Percentiles rank a stretch among this genome's conserved stretches.
phyloP scores from a whole-genome alignment of 2,329 filamentous ascomycete genomes.

The Aureobasidium leucospermi region DNA sequence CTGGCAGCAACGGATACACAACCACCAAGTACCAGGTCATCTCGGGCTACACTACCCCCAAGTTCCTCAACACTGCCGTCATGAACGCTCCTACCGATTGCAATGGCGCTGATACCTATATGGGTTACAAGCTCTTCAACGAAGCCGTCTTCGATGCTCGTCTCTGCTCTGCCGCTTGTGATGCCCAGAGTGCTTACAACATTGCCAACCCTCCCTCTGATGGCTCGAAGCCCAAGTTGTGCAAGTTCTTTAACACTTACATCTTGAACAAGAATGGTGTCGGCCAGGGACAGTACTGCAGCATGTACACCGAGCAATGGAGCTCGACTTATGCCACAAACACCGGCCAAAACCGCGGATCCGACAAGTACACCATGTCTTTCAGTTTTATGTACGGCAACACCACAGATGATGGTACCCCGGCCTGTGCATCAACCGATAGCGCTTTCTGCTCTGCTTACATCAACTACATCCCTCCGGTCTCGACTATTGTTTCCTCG shows the following conservation, averaged over 20 bases:
- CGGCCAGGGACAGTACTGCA: conserved; percentile 31
- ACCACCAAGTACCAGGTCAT: conserved; percentile 13
- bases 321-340: conserved; percentile 17
- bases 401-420: too few relatives aligned
- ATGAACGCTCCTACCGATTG: conserved; percentile 24
- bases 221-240: not conserved
- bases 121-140: conserved; percentile 23
- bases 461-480: too few relatives aligned
- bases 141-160: conserved; percentile 24
- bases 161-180: conserved; percentile 22
- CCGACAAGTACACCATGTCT: conserved; percentile 10
- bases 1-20: conserved; percentile 24
- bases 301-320: conserved; percentile 27
- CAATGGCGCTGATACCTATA: conserved; percentile 21
- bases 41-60: conserved; percentile 2
- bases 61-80: conserved; percentile 18
- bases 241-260: conserved; percentile 31
- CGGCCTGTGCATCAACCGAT: too few relatives aligned
- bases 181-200: conserved; percentile 17
- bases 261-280: conserved; percentile 31
- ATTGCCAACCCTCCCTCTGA: conserved; percentile 14
- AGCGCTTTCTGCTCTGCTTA: too few relatives aligned
- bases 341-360: conserved; percentile 10
- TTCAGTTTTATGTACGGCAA: conserved; percentile 1
- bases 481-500: too few relatives aligned